A percentile compares a stretch with the other conserved stretches of the same genome.
Evolutionary conservation across 176 grass and related monocot genomes (phyloP).

Genomic region (Paspalum notatum): DNA sequence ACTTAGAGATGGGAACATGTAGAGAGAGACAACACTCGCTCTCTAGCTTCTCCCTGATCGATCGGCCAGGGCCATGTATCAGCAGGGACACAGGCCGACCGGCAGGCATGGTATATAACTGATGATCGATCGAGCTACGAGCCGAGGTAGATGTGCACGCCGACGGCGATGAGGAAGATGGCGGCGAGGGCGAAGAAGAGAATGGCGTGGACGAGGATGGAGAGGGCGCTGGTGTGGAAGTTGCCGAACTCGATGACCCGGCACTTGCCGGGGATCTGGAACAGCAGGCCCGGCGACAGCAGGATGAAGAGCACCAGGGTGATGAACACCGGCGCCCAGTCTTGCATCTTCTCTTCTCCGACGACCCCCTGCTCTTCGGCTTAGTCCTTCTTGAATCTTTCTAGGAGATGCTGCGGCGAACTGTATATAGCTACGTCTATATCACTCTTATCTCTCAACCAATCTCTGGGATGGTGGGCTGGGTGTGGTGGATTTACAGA

Average conservation of each 20-base stretch:
- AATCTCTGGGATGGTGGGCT: background rate
- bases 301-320: slow-evolving; percentile 67
- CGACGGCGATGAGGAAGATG: slow-evolving; percentile 59
- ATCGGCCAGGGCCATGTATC: no score
- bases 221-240: slow-evolving; percentile 65
- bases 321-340: slow-evolving; percentile 77
- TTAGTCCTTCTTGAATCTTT: background rate
- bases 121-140: background rate
- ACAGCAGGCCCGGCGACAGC: slow-evolving; percentile 66
- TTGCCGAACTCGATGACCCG: slow-evolving; percentile 65
- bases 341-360: slow-evolving; percentile 52
- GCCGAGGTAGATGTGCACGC: slow-evolving; percentile 54
- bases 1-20: no score
- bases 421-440: no score
- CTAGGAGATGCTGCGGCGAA: background rate
- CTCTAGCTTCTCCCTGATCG: no score
- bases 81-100: no score
- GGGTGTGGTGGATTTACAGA: background rate
- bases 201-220: slow-evolving; percentile 63
- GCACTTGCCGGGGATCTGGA: slow-evolving; percentile 63
- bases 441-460: background rate
- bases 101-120: no score
- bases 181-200: slow-evolving; percentile 56
- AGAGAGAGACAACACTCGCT: no score
- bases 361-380: background rate